phyloP scores from a whole-genome alignment of 208 protist species.

The Leishmania turanica region DNA sequence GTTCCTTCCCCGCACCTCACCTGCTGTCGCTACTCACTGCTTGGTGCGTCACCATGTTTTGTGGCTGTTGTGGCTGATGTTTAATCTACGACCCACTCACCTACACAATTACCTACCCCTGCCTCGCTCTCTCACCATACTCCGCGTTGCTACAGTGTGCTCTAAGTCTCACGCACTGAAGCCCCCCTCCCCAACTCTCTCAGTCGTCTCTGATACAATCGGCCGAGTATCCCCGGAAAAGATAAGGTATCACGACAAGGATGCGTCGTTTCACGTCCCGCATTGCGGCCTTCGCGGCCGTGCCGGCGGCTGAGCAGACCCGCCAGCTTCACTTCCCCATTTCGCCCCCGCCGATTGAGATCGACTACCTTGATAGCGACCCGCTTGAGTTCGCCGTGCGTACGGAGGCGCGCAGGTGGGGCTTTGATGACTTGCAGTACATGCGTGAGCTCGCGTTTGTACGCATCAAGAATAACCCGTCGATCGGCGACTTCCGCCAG shows the following conservation, averaged over 20 bases:
- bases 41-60: neutral
- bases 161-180: neutral
- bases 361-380: conserved; percentile 87
- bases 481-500: conserved; percentile 80
- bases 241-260: conserved; percentile 5
- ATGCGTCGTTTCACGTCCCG: conserved; percentile 48
- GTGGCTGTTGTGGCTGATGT: neutral
- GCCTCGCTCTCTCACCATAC: neutral
- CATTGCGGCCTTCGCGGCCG: conserved; percentile 30
- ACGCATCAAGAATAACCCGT: conserved; percentile 89
- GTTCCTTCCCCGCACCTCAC: neutral
- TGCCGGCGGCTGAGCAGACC: conserved; percentile 32
- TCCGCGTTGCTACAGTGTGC: neutral
- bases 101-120: neutral
- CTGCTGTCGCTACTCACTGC: neutral
- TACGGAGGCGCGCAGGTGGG: conserved; percentile 87
- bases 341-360: conserved; percentile 79
- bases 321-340: conserved; percentile 85
- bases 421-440: conserved; percentile 88
- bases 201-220: neutral
- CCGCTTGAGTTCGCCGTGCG: conserved; percentile 88
- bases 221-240: too few relatives aligned
- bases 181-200: neutral
- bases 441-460: conserved; percentile 91
- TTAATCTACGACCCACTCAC: neutral